Evolutionary conservation across 2,329 filamentous ascomycete genomes (phyloP), one percentile per base, ranked within the genome.

Genomic region (Cladophialophora immunda): DNA sequence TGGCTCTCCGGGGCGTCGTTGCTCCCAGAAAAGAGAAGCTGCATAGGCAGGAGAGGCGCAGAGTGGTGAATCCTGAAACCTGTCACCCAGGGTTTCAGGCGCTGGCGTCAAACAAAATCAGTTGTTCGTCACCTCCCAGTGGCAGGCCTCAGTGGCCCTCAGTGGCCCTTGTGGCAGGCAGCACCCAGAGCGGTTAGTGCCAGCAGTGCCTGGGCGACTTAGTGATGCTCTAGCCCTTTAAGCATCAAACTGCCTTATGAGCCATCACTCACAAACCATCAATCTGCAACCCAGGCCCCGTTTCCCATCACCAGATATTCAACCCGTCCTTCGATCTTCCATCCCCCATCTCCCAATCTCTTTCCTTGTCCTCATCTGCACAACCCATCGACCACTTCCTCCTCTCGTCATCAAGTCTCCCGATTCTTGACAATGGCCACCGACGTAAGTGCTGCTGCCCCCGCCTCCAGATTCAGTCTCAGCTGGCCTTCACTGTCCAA

Each of bases 361-460:
- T 66, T 68, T 56, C 59, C 59, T 62, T 66, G 66, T 58, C 41
- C 65, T 67, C 61, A 67, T 68, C 63, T 69, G 71, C 57, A 58
- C 29, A 85, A 72, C 90, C 87, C 88, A 91, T 90, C 66, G 25
- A 36, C 45, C 53, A 67, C 73, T 71, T 70, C 30, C 45, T 30
- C 30, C 34, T 32, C 56, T 45, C 47, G 54, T 60, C 55, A 59
- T 62, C 62, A 57, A 62, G 64, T 52, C 68, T 17, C 53, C 69
- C 19, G 30, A 56, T 45, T 52, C 73, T 71, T 75, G 79, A 86
- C 76, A 78, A 89, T 89, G 86, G 84, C 85, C 79, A 86, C 84
- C 81, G 87, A 89, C 83, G 87, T 89, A 85, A 76, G 86, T 83
- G 55, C 71, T 58, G 45, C 55, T 59, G 36, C 61, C 57, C 56